These are phyloP conservation scores for Acacia confusa DNA, from an alignment of 306 rosid genomes.

Conservation along the genomic window DNA sequence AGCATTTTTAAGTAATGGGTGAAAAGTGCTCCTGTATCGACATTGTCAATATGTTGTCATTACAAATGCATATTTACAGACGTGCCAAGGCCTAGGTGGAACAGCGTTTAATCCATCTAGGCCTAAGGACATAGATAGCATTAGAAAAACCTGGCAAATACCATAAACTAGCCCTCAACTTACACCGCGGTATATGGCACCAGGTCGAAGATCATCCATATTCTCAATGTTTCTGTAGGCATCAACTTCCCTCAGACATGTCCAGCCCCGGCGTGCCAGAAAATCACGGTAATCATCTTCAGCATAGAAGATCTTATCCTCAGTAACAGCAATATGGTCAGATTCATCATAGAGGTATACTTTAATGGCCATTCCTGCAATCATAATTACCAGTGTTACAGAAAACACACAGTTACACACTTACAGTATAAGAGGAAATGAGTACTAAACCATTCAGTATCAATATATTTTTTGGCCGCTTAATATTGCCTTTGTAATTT, in stretches of 20 bases:
- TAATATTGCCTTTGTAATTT: background rate
- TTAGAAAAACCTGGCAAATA: constrained; percentile 23
- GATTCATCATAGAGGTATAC: constrained; percentile 80
- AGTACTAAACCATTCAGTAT: background rate
- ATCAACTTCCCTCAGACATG: constrained; percentile 74
- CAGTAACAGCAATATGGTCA: constrained; percentile 76
- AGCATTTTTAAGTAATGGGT: background rate
- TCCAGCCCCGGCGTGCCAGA: constrained; percentile 78
- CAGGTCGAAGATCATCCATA: constrained; percentile 91
- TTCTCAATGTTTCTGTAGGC: constrained; percentile 80
- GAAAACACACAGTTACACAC: constrained; percentile 1
- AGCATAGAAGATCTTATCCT: constrained; percentile 77
- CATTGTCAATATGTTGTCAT: constrained; percentile 16
- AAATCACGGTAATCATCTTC: constrained; percentile 90
- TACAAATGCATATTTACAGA: constrained; percentile 44
- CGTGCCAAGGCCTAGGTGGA: constrained; percentile 26
- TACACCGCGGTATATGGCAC: constrained; percentile 81
- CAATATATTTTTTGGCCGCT: background rate
- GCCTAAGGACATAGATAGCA: constrained; percentile 28
- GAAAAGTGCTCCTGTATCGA: constrained; percentile 17
- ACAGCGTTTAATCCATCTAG: constrained; percentile 26
- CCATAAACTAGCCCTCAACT: constrained; percentile 47
- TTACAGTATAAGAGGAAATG: background rate
- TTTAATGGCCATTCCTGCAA: constrained; percentile 83
- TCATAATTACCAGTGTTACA: constrained; percentile 33